Evolutionary conservation across 2,329 filamentous ascomycete species (phyloP).

Genomic region (Colletotrichum sp.): DNA sequence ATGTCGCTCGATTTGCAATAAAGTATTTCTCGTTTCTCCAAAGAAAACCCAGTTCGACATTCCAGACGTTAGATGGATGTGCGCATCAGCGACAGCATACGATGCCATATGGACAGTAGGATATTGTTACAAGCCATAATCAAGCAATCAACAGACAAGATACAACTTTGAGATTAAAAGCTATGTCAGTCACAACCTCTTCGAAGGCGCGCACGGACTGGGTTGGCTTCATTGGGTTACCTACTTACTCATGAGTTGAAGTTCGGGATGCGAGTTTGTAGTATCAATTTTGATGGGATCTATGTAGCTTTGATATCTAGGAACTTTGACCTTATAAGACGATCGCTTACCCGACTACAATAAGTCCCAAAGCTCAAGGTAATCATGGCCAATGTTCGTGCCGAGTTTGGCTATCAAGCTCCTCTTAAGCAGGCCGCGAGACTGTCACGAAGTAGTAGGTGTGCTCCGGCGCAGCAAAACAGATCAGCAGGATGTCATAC

Average conservation of each 20-base stretch:
- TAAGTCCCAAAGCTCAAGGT: accelerated
- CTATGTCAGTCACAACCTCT: background rate
- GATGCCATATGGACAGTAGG: background rate
- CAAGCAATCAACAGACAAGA: background rate
- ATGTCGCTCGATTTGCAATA: background rate
- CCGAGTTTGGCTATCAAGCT: background rate
- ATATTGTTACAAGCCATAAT: background rate
- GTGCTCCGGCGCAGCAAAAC: background rate
- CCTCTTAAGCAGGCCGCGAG: background rate
- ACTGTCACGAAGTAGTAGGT: background rate
- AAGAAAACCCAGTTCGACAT: background rate
- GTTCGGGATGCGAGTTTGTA: background rate
- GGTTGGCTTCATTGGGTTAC: background rate
- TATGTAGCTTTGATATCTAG: background rate
- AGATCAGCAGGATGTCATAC: background rate
- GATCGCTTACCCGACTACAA: background rate
- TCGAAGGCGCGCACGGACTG: background rate
- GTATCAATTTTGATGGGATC: background rate
- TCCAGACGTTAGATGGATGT: background rate
- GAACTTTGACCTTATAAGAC: background rate
- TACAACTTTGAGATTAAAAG: background rate
- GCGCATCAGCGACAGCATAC: background rate
- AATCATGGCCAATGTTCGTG: background rate
- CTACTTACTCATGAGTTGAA: background rate
- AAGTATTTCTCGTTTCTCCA: background rate